Percentiles rank a stretch among this genome's conserved stretches.
Conservation (phyloP, 352 stramenopile species). For the Phytophthora melonis region DNA sequence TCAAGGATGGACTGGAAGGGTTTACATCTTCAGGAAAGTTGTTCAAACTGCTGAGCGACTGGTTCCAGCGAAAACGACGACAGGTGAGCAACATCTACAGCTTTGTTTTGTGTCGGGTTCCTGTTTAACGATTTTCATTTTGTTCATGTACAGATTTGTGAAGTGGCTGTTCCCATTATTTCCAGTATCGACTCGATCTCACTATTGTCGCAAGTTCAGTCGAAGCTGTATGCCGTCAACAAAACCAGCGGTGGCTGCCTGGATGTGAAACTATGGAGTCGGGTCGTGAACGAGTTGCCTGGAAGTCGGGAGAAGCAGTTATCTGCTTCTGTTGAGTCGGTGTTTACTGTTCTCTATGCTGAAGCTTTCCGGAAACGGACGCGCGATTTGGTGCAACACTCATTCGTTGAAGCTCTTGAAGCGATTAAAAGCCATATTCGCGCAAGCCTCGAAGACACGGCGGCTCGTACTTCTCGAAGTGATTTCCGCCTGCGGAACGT, state of each 20-base stretch:
- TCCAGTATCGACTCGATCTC: constrained; percentile 66
- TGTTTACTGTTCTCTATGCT: constrained; percentile 75
- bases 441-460: constrained; percentile 39
- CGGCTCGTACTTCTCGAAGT: constrained; percentile 27
- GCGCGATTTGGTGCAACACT: constrained; percentile 77
- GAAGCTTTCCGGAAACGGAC: constrained; percentile 69
- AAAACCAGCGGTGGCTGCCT: constrained; percentile 43
- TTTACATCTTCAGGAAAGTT: constrained; percentile 49
- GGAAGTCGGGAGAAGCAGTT: constrained; percentile 17
- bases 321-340: constrained; percentile 34
- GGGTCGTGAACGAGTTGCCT: constrained; percentile 14
- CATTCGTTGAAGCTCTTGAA: constrained; percentile 77
- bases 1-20: constrained; percentile 38
- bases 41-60: constrained; percentile 38
- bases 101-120: neutral
- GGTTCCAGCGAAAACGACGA: constrained; percentile 46
- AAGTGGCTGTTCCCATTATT: constrained; percentile 55
- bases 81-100: constrained; percentile 39
- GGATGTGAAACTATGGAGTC: constrained; percentile 50
- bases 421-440: constrained; percentile 76
- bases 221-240: constrained; percentile 59
- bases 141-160: constrained; percentile 47
- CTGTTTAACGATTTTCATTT: neutral
- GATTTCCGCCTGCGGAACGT: constrained; percentile 52
- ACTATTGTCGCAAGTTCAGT: constrained; percentile 63